phyloP scores from a whole-genome alignment of 2,329 filamentous ascomycete species.

The Peltaster fructicola region DNA sequence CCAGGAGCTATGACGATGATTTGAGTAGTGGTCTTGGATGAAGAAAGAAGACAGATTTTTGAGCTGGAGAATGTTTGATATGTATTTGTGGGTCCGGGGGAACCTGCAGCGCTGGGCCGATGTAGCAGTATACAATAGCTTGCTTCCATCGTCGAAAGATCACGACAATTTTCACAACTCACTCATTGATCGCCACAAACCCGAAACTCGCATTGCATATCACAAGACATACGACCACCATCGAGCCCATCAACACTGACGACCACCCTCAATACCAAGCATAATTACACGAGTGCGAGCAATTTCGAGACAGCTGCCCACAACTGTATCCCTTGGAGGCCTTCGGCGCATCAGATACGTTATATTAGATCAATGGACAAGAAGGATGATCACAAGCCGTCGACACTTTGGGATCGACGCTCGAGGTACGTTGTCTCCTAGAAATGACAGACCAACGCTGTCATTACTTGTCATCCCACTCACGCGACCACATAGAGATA shows the following conservation, averaged over 20 bases:
- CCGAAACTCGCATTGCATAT: neutral
- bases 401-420: slow-evolving; percentile 55
- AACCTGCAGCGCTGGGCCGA: neutral
- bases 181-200: slow-evolving; percentile 1
- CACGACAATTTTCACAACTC: neutral
- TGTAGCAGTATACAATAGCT: neutral
- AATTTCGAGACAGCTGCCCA: too few species aligned
- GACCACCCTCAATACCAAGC: too few species aligned
- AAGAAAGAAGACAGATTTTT: slow-evolving; percentile 22
- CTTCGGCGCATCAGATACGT: neutral
- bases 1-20: slow-evolving; percentile 46
- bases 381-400: slow-evolving; percentile 18
- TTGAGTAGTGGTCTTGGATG: slow-evolving; percentile 55
- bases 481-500: slow-evolving; percentile 47
- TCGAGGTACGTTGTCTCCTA: slow-evolving; percentile 47
- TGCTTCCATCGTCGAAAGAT: neutral
- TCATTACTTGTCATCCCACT: slow-evolving; percentile 12
- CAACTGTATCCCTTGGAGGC: too few species aligned
- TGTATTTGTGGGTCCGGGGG: slow-evolving; percentile 2
- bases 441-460: slow-evolving; percentile 1
- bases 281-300: too few species aligned
- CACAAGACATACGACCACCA: neutral
- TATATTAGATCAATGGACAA: slow-evolving; percentile 13
- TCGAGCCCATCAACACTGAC: too few species aligned
- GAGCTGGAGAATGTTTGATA: slow-evolving; percentile 6